Evolutionary conservation across 176 grass and related monocot genomes (phyloP), one percentile per base, ranked within the genome.

Genomic region (Elymus sibiricus): DNA sequence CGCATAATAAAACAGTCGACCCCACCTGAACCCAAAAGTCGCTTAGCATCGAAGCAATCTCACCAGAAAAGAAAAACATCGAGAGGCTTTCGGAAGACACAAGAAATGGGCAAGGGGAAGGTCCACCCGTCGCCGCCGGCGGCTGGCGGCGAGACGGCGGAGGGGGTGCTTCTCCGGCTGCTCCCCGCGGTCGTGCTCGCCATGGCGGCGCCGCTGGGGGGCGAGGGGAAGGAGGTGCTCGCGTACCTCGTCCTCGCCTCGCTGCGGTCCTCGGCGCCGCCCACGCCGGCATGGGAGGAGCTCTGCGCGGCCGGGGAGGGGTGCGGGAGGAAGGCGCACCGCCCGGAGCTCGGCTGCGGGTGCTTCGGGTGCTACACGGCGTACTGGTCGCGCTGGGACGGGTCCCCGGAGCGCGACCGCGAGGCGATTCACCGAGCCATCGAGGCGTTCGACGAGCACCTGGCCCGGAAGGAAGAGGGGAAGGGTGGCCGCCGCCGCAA

Each of bases 351-450:
- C 39, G 90, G 58, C 38, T 97, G 92, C 82, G 94, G 88, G 0
- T 97, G 94, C 90, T 97, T 97, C 77, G 92, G 87, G 55, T 97
- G 94, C 87, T 97, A 97, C 87, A 97, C 87, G 51, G 82, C 85
- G 25, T 97, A 88, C 72, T 97, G 94, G 92, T 94, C 94, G 3
- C 83, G 94, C 4, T 97, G 94, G 94, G 64, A 97, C 82, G 77
- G 81, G 72, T 97, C 95, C 11, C 56, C 72, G 8, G 88, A 91
- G 82, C 24, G 17, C 46, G 81, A 79, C 55, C 88, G 86, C 68
- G 90, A 92, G 24, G 40, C 89, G 32, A 92, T 97, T 43, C 87
- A 97, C 79, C 86, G 83, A 44, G 92, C 83, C 64, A 97, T 97
- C 49, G 92, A 97, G 79, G 94, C 85, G 0, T 97, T 97, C 81